Conservation (phyloP, 495 filamentous ascomycete genomes). For the Patellaria atrata region DNA sequence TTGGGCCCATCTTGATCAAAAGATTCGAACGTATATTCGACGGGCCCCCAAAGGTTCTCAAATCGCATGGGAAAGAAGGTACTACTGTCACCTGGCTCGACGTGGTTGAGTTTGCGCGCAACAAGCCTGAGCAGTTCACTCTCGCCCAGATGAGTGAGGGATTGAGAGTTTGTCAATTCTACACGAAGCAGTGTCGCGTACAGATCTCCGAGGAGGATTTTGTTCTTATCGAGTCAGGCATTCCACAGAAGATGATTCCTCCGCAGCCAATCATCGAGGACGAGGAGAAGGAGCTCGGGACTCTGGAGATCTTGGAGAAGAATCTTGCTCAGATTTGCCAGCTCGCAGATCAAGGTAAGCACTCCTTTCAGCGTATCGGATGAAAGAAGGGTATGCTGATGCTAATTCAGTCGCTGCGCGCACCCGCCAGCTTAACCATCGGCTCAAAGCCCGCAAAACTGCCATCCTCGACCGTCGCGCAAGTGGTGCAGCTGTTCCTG, state of each 20-base stretch:
- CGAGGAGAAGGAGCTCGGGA: slow-evolving; percentile 70
- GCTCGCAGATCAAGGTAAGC: slow-evolving; percentile 45
- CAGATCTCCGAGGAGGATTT: slow-evolving; percentile 84
- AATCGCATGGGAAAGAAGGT: slow-evolving; percentile 47
- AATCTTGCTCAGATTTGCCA: slow-evolving; percentile 60
- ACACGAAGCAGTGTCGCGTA: slow-evolving; percentile 63
- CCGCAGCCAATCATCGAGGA: slow-evolving; percentile 73
- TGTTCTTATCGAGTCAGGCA: slow-evolving; percentile 63
- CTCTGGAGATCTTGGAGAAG: slow-evolving; percentile 68
- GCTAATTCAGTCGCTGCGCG: slow-evolving; percentile 49
- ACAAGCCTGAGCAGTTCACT: slow-evolving; percentile 66
- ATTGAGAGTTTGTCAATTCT: slow-evolving; percentile 60
- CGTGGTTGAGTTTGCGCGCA: slow-evolving; percentile 68
- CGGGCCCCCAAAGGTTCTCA: slow-evolving; percentile 56
- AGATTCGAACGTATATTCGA: slow-evolving; percentile 78
- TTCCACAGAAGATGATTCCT: slow-evolving; percentile 70
- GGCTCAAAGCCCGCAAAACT: slow-evolving; percentile 57
- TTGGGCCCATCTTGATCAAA: slow-evolving; percentile 69
- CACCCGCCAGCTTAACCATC: slow-evolving; percentile 70
- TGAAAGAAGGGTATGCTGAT: neutral
- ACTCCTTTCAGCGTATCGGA: neutral
- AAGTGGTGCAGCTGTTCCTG: slow-evolving; percentile 16
- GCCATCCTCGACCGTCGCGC: slow-evolving; percentile 46
- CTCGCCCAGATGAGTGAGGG: slow-evolving; percentile 54
- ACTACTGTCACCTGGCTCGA: slow-evolving; percentile 63